Percentiles rank a stretch among this genome's conserved stretches.
These are phyloP conservation scores for Hymenoscyphus occultus DNA, from an alignment of 2,329 filamentous ascomycete genomes.

Conservation along the genomic window DNA sequence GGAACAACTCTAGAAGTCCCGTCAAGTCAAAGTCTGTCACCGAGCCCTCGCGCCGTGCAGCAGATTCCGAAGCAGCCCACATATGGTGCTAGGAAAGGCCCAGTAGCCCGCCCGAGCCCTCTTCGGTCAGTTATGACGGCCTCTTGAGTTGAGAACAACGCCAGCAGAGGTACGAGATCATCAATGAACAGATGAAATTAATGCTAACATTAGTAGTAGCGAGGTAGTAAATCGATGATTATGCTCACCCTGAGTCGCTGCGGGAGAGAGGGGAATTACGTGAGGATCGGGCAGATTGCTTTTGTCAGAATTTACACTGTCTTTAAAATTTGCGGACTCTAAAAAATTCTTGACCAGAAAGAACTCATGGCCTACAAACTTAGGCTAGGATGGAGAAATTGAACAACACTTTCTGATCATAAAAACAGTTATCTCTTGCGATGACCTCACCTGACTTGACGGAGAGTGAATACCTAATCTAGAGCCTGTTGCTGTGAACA, in stretches of 20 bases:
- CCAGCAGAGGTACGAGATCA: conserved; percentile 25
- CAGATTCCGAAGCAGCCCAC: conserved; percentile 43
- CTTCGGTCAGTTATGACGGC: conserved; percentile 65
- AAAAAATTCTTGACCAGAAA: background rate
- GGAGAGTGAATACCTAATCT: no score
- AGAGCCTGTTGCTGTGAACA: no score
- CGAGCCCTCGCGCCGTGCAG: conserved; percentile 43
- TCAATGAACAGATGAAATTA: background rate
- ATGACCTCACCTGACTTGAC: no score
- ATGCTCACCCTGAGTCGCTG: conserved; percentile 16
- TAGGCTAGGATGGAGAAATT: conserved; percentile 5
- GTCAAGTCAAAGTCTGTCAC: conserved; percentile 42
- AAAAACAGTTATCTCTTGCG: background rate
- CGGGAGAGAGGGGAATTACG: conserved; percentile 7
- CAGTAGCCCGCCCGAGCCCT: conserved; percentile 57
- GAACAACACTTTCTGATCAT: conserved; percentile 1
- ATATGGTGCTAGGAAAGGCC: conserved; percentile 37
- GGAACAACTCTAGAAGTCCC: conserved; percentile 66
- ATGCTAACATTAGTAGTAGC: conserved; percentile 16
- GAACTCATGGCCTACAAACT: background rate
- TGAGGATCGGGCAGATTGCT: conserved; percentile 23
- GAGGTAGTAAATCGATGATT: conserved; percentile 12
- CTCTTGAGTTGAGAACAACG: conserved; percentile 35
- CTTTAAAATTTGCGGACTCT: conserved; percentile 9
- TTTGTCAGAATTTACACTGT: conserved; percentile 16